These are phyloP conservation scores for Pholiota adiposa DNA, from an alignment of 1,284 basidiomycete species.

Conservation along the genomic window DNA sequence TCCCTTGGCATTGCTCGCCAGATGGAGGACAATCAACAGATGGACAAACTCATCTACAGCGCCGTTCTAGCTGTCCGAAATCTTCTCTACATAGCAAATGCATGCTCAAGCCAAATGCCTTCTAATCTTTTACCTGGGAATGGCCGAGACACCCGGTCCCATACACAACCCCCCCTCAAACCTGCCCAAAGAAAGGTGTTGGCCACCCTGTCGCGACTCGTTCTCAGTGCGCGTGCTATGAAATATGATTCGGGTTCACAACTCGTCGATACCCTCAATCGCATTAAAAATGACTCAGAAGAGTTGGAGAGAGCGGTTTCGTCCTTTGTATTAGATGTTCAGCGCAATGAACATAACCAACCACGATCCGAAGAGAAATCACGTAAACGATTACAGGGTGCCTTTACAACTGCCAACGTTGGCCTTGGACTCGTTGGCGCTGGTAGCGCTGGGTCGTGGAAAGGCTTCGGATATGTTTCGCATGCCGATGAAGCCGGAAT, in stretches of 20 bases:
- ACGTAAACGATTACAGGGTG: conserved; percentile 64
- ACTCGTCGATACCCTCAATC: conserved; percentile 64
- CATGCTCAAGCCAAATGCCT: conserved; percentile 66
- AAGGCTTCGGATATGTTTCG: conserved; percentile 78
- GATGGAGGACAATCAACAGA: conserved; percentile 56
- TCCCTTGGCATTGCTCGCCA: conserved; percentile 44
- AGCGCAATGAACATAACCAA: conserved; percentile 53
- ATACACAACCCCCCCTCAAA: conserved; percentile 64
- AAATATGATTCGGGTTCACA: conserved; percentile 73
- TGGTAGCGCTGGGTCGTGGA: conserved; percentile 72
- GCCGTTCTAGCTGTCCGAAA: conserved; percentile 77
- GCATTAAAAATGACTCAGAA: conserved; percentile 77
- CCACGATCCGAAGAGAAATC: conserved; percentile 33
- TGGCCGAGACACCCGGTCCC: conserved; percentile 45
- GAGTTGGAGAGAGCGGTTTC: conserved; percentile 78
- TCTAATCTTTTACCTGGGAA: conserved; percentile 57
- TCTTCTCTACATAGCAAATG: conserved; percentile 72
- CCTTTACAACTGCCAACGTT: conserved; percentile 65
- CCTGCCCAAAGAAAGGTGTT: conserved; percentile 79
- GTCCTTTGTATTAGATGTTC: conserved; percentile 74
- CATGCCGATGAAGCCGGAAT: conserved; percentile 50
- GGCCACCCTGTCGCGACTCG: conserved; percentile 76
- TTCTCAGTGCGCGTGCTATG: conserved; percentile 77
- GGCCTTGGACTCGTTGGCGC: conserved; percentile 77
- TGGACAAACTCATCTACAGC: conserved; percentile 64